Base-by-base conservation (phyloP, 768 basidiomycete genomes). In the Agrocybe chaxingu region DNA sequence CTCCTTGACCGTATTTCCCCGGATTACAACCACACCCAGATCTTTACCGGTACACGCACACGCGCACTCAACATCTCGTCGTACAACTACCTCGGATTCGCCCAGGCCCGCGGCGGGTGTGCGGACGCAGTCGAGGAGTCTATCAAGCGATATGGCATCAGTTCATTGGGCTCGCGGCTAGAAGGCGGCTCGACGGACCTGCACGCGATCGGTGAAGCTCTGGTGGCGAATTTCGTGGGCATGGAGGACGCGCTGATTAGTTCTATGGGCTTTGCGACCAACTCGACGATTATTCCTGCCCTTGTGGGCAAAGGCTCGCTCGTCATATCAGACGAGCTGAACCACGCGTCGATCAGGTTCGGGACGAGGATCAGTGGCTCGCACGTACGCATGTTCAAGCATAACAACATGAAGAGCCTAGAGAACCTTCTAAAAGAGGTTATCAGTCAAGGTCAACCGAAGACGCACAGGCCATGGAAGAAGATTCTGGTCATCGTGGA, bases 21-120 rank as follows among this genome's bases (percentile, higher is more conserved):
- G 43, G 88, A 97, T 69, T 85, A 87, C 73, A 90, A 93, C 70
- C 74, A 80, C 62, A 86, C 85, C 3, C 86, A 90, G 52, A 69
- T 82, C 44, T 74, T 86, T 59, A 89, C 91, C 2, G 96, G 94
- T 52, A 80, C 75, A 1, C 80, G 78, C 19, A 94, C 92, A 0
- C 90, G 95, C 46, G 89, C 87, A 0, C 86, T 99, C 59, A 99
- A 99, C 67, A 89, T 98, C 57, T 95, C 94, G 0, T 97, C 93
- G 7, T 99, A 99, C 76, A 99, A 98, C 72, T 99, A 98, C 66
- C 92, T 99, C 60, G 97, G 97, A 3, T 99, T 99, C 63, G 97
- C 96, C 0, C 92, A 96, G 64, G 89, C 87, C 11, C 80, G 81
- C 3, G 97, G 97, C 10, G 89, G 90, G 5, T 97, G 94, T 64